Evolutionary conservation across 2,329 filamentous ascomycete species (phyloP).

Genomic region (Fusarium sp.): DNA sequence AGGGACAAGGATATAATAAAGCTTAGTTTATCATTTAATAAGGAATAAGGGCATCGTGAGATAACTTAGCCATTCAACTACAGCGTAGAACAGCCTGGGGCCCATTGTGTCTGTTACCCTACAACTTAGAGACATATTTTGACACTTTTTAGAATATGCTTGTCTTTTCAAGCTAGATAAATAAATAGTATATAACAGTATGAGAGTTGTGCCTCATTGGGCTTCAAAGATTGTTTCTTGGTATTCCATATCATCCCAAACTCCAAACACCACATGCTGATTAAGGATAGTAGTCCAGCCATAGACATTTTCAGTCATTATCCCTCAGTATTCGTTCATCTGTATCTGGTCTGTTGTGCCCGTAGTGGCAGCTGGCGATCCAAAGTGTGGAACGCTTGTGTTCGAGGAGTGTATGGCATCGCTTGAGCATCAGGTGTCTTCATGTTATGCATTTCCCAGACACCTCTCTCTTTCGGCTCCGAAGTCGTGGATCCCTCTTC

Average conservation of each 20-base stretch:
- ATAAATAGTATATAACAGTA: slow-evolving; percentile 1
- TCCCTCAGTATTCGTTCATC: slow-evolving; percentile 4
- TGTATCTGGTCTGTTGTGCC: slow-evolving; percentile 44
- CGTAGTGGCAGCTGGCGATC: slow-evolving; percentile 68
- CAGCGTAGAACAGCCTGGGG: neutral
- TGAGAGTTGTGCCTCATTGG: slow-evolving; percentile 14
- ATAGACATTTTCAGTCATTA: neutral
- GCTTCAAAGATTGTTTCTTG: slow-evolving; percentile 23
- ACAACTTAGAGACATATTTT: neutral
- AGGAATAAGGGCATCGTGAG: neutral
- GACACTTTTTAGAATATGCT: neutral
- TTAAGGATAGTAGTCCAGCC: slow-evolving; percentile 23
- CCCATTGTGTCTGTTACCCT: neutral
- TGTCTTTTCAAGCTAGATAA: neutral
- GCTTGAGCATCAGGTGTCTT: slow-evolving; percentile 47
- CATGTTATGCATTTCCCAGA: slow-evolving; percentile 70
- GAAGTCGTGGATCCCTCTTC: slow-evolving; percentile 52
- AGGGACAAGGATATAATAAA: neutral
- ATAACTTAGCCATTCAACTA: neutral
- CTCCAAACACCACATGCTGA: slow-evolving; percentile 37
- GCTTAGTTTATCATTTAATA: neutral
- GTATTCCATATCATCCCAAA: slow-evolving; percentile 33
- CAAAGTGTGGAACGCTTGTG: slow-evolving; percentile 73
- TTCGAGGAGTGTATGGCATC: slow-evolving; percentile 71
- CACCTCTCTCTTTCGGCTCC: slow-evolving; percentile 56